Evolutionary conservation across 2,329 filamentous ascomycete genomes (phyloP), one percentile per base, ranked within the genome.

Genomic region (Penicillium sp.): DNA sequence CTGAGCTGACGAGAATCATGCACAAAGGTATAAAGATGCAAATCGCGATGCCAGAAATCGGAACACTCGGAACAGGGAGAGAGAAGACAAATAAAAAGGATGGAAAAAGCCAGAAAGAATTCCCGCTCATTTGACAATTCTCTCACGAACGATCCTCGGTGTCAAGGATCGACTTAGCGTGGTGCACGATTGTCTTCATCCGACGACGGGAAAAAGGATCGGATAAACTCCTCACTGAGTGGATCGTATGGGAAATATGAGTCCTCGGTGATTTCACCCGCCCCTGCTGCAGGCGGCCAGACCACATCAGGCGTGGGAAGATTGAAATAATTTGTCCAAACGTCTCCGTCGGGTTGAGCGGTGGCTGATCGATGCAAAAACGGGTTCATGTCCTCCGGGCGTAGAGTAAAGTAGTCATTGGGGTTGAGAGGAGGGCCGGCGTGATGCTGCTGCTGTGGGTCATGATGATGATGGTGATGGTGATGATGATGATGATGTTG

Each of bases 171-270:
- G 9, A 7, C 18, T 50, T 36, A 52, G n/a, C 45, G 45, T 12
- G 28, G 46, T 26, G 57, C 57, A 58, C 59, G 60, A 18, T 56
- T 48, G 2, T 61, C 54, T 43, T 66, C 64, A 8, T 64, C 62
- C 9, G 55, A 48, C 12, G 52, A 45, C 2, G 66, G 66, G 48
- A 70, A 69, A 49, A 68, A 67, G 24, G 67, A 69, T 18, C 64
- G 56, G 50, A 69, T 66, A 26, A 69, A 69, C 39, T 69, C 66
- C 13, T 64, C 65, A 37, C 56, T 62, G 40, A 70, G 67, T 5
- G 67, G 67, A 36, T 69, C 67, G 50, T 69, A 69, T 8, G 67
- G 67, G 47, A 70, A 69, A 46, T 65, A 69, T 0, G 55, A 56
- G 35, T 67, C 64, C 18, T 57, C 52, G 4, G 49, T 40, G 28